These are phyloP conservation scores for Trichothecium roseum DNA, from an alignment of 2,329 filamentous ascomycete species.

Conservation along the genomic window DNA sequence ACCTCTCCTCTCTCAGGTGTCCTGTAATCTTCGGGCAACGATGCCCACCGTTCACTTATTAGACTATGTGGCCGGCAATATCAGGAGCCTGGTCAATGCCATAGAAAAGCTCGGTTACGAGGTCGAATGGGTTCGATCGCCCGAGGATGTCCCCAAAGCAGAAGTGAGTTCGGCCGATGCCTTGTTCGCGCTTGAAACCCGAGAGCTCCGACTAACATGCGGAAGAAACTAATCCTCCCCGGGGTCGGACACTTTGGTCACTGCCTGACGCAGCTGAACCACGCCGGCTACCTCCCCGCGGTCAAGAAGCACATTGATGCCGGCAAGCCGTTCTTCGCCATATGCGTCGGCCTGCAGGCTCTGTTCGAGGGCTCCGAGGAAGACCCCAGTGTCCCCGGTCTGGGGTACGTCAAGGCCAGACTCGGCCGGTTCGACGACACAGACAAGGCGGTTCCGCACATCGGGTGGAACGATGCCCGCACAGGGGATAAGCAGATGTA, in stretches of 20 bases:
- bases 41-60: constrained; percentile 72
- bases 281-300: constrained; percentile 74
- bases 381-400: constrained; percentile 57
- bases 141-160: constrained; percentile 73
- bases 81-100: constrained; percentile 91
- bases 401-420: constrained; percentile 61
- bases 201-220: not conserved
- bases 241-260: constrained; percentile 97
- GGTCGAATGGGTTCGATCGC: constrained; percentile 83
- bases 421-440: constrained; percentile 68
- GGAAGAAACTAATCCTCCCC: constrained; percentile 82
- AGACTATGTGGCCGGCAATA: constrained; percentile 92
- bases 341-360: constrained; percentile 90
- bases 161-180: too few species aligned
- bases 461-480: constrained; percentile 93
- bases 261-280: constrained; percentile 75
- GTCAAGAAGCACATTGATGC: constrained; percentile 73
- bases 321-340: constrained; percentile 97
- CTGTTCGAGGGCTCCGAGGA: constrained; percentile 82
- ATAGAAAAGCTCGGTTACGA: constrained; percentile 92
- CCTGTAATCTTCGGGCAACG: constrained; percentile 15
- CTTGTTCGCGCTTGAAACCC: too few species aligned
- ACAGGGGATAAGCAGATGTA: constrained; percentile 53
- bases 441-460: constrained; percentile 91
- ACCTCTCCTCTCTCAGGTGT: not conserved